Evolutionary conservation across 306 rosid species (phyloP).

Genomic region (Citrullus colocynthis): DNA sequence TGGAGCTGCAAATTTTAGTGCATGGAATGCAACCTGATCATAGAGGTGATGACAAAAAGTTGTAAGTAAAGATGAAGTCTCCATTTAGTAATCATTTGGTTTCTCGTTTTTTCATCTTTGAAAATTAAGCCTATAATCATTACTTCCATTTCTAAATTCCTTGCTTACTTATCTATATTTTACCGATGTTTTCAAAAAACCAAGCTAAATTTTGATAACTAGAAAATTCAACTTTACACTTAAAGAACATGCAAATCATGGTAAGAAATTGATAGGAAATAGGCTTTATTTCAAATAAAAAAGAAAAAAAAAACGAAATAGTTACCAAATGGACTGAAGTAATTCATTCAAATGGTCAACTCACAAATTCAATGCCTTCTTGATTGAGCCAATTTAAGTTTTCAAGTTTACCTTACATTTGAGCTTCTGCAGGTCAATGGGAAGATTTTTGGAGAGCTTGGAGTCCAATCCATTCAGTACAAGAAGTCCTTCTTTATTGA

Average conservation of each 20-base stretch:
- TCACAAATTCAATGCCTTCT: background rate
- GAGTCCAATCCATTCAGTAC: constrained; percentile 46
- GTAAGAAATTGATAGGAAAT: too few species aligned
- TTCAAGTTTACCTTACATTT: constrained; percentile 30
- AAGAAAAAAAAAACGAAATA: too few species aligned
- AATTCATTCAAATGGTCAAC: background rate
- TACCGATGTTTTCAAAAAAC: too few species aligned
- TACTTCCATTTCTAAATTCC: too few species aligned
- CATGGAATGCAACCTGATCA: constrained; percentile 45
- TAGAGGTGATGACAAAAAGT: background rate
- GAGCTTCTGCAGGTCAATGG: constrained; percentile 44
- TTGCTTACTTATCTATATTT: too few species aligned
- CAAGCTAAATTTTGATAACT: too few species aligned
- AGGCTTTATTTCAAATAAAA: too few species aligned
- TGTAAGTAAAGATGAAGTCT: background rate
- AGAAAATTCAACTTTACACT: too few species aligned
- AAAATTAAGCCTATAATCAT: too few species aligned
- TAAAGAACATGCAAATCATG: too few species aligned
- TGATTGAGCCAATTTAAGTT: background rate
- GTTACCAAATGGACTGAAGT: background rate
- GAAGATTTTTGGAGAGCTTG: constrained; percentile 50
- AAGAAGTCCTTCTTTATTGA: constrained; percentile 29
- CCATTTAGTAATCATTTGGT: too few species aligned
- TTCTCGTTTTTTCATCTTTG: too few species aligned
- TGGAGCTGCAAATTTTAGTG: constrained; percentile 36